Percentiles rank a stretch among this genome's conserved stretches.
These are phyloP conservation scores for Solanum pimpinellifolium DNA, from an alignment of 257 asterid species.

Conservation along the genomic window DNA sequence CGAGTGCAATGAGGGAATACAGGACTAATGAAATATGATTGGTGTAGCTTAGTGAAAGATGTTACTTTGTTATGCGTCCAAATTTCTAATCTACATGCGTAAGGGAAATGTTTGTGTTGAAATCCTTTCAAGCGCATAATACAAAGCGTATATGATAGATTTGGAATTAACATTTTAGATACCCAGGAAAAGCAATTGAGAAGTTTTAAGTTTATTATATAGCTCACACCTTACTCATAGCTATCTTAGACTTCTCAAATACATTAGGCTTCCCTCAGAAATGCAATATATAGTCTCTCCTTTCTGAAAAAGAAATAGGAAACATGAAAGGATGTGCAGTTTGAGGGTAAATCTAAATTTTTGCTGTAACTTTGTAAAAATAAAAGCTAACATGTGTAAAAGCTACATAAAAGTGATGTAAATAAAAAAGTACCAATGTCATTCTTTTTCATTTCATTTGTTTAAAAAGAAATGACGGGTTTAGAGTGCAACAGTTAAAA, in stretches of 20 bases:
- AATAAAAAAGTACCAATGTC: neutral
- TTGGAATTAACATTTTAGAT: neutral
- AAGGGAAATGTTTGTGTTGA: neutral
- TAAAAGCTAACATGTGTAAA: neutral
- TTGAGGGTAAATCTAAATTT: neutral
- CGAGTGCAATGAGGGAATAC: neutral
- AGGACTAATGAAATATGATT: neutral
- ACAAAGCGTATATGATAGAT: neutral
- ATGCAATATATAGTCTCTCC: neutral
- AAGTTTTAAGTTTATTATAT: neutral
- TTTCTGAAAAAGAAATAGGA: neutral
- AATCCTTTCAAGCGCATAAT: neutral
- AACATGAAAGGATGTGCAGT: neutral
- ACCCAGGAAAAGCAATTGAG: neutral
- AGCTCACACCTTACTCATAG: neutral
- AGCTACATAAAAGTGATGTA: neutral
- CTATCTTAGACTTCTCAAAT: neutral
- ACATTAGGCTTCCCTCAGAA: neutral
- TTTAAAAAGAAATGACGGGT: neutral
- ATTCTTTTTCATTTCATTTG: neutral
- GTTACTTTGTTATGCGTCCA: neutral
- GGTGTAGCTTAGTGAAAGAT: neutral
- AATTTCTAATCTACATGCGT: neutral
- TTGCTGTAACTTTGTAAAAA: neutral
- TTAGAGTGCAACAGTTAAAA: neutral